These are phyloP conservation scores for Epichloe elymi DNA, from an alignment of 2,329 filamentous ascomycete species.

Conservation along the genomic window DNA sequence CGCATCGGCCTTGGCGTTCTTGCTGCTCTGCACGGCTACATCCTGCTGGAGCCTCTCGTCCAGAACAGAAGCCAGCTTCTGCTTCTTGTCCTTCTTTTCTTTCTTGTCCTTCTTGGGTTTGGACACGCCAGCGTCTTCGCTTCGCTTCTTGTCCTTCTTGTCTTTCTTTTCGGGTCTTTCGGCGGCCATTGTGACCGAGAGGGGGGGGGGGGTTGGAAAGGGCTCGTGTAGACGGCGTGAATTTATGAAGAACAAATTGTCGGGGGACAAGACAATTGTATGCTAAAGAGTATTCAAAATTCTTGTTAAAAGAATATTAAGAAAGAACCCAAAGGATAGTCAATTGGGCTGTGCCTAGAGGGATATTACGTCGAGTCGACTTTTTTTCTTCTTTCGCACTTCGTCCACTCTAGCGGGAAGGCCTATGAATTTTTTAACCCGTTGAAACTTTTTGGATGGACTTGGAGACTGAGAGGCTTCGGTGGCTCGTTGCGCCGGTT, in stretches of 20 bases:
- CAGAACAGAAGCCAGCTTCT: conserved; percentile 53
- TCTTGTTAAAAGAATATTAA: not conserved
- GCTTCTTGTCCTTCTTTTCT: conserved; percentile 60
- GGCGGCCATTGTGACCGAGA: conserved; percentile 27
- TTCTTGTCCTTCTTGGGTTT: conserved; percentile 48
- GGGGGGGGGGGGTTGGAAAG: no score
- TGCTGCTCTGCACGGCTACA: conserved; percentile 27
- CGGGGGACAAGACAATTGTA: not conserved
- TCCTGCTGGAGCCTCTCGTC: conserved; percentile 51
- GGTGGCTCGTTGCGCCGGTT: conserved; percentile 20
- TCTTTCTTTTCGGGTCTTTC: conserved; percentile 38
- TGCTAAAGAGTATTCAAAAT: not conserved
- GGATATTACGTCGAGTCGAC: not conserved
- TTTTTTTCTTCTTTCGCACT: not conserved
- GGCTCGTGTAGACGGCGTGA: no score
- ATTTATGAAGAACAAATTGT: not conserved
- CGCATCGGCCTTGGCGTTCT: conserved; percentile 25
- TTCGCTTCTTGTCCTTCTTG: conserved; percentile 48
- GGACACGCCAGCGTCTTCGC: conserved; percentile 37
- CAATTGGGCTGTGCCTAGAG: conserved; percentile 10
- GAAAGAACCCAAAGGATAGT: not conserved
- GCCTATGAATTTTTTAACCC: conserved; percentile 18
- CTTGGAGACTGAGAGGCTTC: conserved; percentile 11
- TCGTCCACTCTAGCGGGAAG: conserved; percentile 9
- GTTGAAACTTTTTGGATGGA: conserved; percentile 18